Evolutionary conservation across 148 eudicot species (phyloP).

Genomic region (Rhododendron henanense): DNA sequence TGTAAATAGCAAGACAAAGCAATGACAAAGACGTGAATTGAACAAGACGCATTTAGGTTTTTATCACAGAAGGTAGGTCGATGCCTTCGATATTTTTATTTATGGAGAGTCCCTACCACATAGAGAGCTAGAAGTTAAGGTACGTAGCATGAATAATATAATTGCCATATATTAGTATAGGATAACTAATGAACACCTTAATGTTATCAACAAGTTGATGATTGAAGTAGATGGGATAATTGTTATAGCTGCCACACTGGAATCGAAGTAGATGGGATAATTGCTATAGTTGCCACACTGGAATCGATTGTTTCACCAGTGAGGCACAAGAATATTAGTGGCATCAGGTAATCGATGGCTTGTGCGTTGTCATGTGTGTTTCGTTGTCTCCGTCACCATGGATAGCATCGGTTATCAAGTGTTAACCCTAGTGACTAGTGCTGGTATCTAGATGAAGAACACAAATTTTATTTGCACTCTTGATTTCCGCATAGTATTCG

Average conservation of each 20-base stretch:
- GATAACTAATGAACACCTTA: conserved; percentile 37
- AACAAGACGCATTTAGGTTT: neutral
- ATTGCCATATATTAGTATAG: neutral
- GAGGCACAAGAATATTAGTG: conserved; percentile 73
- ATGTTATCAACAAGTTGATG: conserved; percentile 52
- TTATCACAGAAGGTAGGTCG: neutral
- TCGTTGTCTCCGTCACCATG: too few relatives aligned
- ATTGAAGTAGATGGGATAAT: conserved; percentile 61
- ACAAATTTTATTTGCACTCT: too few relatives aligned
- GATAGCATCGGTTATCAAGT: too few relatives aligned
- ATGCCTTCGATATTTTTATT: neutral
- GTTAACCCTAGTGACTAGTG: too few relatives aligned
- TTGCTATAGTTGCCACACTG: too few relatives aligned
- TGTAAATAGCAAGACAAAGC: neutral
- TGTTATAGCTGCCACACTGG: conserved; percentile 83
- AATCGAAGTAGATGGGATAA: conserved; percentile 27
- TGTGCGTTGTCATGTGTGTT: too few relatives aligned
- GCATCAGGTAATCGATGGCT: conserved; percentile 49
- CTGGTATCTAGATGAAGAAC: too few relatives aligned
- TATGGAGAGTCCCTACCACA: neutral
- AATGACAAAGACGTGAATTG: neutral
- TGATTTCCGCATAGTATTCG: too few relatives aligned
- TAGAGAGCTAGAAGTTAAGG: neutral
- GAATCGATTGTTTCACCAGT: conserved; percentile 62
- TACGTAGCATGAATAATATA: neutral